Conservation (phyloP, 2,329 filamentous ascomycete genomes). For the Neofusicoccum ribis region DNA sequence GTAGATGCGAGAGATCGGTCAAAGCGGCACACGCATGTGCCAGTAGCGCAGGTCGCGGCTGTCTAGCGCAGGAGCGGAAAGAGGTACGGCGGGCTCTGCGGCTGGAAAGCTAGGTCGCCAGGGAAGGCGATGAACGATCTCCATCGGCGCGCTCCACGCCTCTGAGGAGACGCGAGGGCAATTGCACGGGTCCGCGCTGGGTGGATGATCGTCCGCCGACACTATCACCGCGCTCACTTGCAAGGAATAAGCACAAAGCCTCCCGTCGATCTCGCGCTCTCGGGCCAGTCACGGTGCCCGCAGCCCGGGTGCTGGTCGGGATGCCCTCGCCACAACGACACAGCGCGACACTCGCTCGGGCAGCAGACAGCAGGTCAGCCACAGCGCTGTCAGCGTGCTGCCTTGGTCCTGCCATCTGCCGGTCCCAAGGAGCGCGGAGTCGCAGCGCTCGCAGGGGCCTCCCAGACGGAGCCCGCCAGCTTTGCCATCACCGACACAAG, state of each 20-base stretch:
- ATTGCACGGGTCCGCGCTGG: neutral
- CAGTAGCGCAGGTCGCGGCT: conserved; percentile 9
- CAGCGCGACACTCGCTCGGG: neutral
- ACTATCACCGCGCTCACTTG: neutral
- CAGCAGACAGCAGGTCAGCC: neutral
- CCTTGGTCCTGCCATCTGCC: neutral
- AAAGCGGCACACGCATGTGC: neutral
- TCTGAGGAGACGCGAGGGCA: conserved; percentile 1
- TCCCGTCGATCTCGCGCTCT: conserved; percentile 1
- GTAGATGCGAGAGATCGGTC: too few relatives aligned
- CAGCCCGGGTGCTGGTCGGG: neutral
- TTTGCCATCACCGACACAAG: conserved; percentile 8
- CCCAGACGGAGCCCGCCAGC: neutral
- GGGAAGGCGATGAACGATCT: neutral
- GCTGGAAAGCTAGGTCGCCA: neutral
- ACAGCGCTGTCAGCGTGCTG: neutral
- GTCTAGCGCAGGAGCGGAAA: conserved; percentile 6
- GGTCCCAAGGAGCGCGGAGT: neutral
- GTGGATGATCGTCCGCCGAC: neutral
- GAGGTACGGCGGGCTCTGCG: neutral
- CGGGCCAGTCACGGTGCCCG: neutral
- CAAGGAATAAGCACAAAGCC: conserved; percentile 5
- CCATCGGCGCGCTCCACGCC: conserved; percentile 1
- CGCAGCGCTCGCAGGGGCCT: neutral
- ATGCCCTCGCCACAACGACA: neutral